A percentile compares a stretch with the other conserved stretches of the same genome.
Evolutionary conservation across 352 stramenopile genomes (phyloP).

Genomic region (Pythium chondricola): DNA sequence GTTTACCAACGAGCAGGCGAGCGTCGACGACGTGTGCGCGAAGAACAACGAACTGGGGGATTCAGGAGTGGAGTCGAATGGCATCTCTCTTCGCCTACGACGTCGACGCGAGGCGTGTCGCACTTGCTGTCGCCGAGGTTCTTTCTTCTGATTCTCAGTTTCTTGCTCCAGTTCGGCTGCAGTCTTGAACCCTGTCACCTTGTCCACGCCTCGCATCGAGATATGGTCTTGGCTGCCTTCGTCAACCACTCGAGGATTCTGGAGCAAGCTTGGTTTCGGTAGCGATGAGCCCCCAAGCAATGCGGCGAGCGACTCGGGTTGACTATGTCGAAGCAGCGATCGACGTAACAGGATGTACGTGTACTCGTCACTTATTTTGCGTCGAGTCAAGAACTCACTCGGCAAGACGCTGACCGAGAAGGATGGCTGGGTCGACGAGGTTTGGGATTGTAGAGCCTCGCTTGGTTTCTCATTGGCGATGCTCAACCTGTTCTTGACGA

Average conservation of each 20-base stretch:
- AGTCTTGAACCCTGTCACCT: too few species aligned
- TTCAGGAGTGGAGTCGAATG: too few species aligned
- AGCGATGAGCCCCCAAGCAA: conserved; percentile 30
- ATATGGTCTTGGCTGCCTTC: too few species aligned
- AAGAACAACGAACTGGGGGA: too few species aligned
- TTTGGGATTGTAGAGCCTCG: too few species aligned
- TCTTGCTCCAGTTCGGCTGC: too few species aligned
- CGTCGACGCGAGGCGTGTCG: conserved; percentile 71
- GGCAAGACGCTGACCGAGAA: conserved; percentile 16
- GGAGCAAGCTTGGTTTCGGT: conserved; percentile 38
- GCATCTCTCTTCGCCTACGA: too few species aligned
- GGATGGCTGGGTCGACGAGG: background rate
- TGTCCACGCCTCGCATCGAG: too few species aligned
- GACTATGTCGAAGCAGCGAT: conserved; percentile 18
- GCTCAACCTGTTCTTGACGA: too few species aligned
- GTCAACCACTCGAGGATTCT: too few species aligned
- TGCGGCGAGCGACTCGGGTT: conserved; percentile 10
- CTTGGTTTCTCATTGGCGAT: background rate
- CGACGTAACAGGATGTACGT: conserved; percentile 61
- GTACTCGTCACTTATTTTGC: conserved; percentile 71
- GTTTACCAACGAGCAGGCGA: too few species aligned
- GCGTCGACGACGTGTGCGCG: too few species aligned
- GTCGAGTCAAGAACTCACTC: conserved; percentile 48
- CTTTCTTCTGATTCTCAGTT: conserved; percentile 81
- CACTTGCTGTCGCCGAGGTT: conserved; percentile 70